Conservation (phyloP, 1,284 basidiomycete genomes). For the Papiliotrema nemorosa region DNA sequence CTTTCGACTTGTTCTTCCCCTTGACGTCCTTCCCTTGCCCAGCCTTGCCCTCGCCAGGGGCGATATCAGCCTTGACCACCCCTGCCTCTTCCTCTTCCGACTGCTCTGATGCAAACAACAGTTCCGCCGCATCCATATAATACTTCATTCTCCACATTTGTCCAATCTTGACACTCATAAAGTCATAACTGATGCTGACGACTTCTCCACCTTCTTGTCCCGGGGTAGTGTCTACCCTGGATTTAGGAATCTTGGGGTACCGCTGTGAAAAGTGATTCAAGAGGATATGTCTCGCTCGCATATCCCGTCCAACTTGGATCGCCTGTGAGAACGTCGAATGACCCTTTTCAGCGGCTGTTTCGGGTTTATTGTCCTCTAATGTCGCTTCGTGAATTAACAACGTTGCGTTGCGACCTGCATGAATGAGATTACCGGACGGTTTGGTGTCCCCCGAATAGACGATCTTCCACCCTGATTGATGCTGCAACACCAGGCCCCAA, state of each 20-base stretch:
- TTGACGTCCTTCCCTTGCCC: slow-evolving; percentile 1
- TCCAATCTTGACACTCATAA: slow-evolving; percentile 65
- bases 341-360: slow-evolving; percentile 69
- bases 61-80: slow-evolving; percentile 9
- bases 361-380: slow-evolving; percentile 71
- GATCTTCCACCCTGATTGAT: slow-evolving; percentile 72
- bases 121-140: slow-evolving; percentile 69
- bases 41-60: background rate
- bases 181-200: slow-evolving; percentile 77
- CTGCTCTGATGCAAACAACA: slow-evolving; percentile 60
- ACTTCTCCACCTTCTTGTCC: slow-evolving; percentile 37
- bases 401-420: slow-evolving; percentile 66
- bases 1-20: background rate
- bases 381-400: slow-evolving; percentile 93
- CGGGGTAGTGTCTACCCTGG: slow-evolving; percentile 1
- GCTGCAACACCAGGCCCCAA: slow-evolving; percentile 66
- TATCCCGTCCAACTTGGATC: slow-evolving; percentile 70
- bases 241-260: slow-evolving; percentile 74
- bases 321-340: slow-evolving; percentile 90
- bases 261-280: slow-evolving; percentile 94
- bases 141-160: slow-evolving; percentile 76
- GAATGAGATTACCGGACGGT: slow-evolving; percentile 66
- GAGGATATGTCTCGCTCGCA: slow-evolving; percentile 76
- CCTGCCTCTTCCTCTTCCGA: slow-evolving; percentile 52
- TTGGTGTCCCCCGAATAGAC: slow-evolving; percentile 83